Conservation (phyloP, 176 grass and related monocot genomes). For the Coix lacrymajobi region DNA sequence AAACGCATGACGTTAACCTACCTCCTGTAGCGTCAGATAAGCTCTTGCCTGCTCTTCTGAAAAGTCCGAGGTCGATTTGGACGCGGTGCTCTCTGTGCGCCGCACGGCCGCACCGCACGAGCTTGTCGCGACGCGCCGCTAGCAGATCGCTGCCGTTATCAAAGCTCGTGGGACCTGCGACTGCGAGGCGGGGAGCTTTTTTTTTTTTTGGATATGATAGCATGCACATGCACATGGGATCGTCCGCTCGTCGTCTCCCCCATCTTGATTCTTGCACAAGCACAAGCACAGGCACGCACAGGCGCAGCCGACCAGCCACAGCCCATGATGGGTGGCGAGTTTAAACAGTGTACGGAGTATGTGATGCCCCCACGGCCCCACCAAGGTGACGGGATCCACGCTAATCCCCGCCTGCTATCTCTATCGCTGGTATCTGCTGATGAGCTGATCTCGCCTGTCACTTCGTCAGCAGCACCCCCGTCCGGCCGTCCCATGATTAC, state of each 20-base stretch:
- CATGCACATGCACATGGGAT: not conserved
- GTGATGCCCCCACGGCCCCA: too few relatives aligned
- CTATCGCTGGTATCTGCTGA: too few relatives aligned
- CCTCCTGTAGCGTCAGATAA: not conserved
- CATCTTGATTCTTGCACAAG: not conserved
- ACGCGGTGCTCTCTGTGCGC: not conserved
- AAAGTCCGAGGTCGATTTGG: not conserved
- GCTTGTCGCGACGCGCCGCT: not conserved
- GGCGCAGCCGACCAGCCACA: too few relatives aligned
- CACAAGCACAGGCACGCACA: too few relatives aligned
- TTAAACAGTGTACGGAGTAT: not conserved
- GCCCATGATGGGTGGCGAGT: not conserved
- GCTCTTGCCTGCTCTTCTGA: not conserved
- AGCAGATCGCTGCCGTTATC: not conserved
- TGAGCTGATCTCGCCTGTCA: too few relatives aligned
- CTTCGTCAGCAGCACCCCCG: too few relatives aligned
- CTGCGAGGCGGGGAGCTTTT: not conserved
- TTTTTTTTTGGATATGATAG: not conserved
- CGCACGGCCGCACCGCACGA: too few relatives aligned
- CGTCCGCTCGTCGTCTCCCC: not conserved
- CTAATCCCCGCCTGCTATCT: too few relatives aligned
- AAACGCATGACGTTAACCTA: not conserved
- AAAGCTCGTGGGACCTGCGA: not conserved
- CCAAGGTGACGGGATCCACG: not conserved
- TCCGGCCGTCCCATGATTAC: too few relatives aligned